Evolutionary conservation across 2,329 filamentous ascomycete genomes (phyloP).

Genomic region (Stemphylium lycopersici): DNA sequence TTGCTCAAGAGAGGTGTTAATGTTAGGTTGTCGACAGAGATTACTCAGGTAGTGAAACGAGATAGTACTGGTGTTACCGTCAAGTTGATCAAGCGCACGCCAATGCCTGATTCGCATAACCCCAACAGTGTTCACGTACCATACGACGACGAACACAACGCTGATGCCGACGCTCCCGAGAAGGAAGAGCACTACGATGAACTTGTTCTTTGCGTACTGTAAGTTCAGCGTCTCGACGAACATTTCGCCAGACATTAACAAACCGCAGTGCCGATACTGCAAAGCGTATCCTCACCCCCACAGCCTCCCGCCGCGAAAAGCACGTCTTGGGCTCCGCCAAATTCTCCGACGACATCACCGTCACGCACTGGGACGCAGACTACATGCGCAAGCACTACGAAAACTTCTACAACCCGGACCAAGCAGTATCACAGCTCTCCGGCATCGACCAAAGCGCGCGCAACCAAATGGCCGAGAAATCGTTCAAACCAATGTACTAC

Average conservation of each 20-base stretch:
- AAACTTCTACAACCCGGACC: conserved; percentile 60
- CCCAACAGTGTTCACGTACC: conserved; percentile 53
- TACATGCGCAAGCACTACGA: conserved; percentile 75
- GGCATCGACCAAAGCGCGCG: conserved; percentile 51
- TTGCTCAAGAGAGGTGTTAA: conserved; percentile 61
- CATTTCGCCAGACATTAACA: conserved; percentile 2
- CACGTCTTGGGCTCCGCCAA: conserved; percentile 73
- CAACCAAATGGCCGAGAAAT: conserved; percentile 55
- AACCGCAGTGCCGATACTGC: conserved; percentile 57
- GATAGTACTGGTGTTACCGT: conserved; percentile 61
- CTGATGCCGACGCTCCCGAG: conserved; percentile 50
- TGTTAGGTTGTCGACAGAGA: conserved; percentile 62
- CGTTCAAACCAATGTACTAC: conserved; percentile 69
- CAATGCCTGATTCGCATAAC: conserved; percentile 52
- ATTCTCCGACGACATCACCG: conserved; percentile 72
- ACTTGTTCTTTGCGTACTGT: conserved; percentile 67
- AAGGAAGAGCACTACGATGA: conserved; percentile 65
- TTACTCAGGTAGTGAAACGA: conserved; percentile 60
- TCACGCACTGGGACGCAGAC: conserved; percentile 68
- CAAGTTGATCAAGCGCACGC: conserved; percentile 52
- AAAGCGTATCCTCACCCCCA: conserved; percentile 64
- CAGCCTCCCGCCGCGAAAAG: conserved; percentile 66
- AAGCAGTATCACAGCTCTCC: conserved; percentile 52
- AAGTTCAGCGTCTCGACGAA: conserved; percentile 12
- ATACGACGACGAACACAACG: conserved; percentile 44